Percentiles rank a stretch among this genome's conserved stretches.
Evolutionary conservation across 1,139 yeast genomes (phyloP).

Genomic region (Blastobotrys illinoisensis): DNA sequence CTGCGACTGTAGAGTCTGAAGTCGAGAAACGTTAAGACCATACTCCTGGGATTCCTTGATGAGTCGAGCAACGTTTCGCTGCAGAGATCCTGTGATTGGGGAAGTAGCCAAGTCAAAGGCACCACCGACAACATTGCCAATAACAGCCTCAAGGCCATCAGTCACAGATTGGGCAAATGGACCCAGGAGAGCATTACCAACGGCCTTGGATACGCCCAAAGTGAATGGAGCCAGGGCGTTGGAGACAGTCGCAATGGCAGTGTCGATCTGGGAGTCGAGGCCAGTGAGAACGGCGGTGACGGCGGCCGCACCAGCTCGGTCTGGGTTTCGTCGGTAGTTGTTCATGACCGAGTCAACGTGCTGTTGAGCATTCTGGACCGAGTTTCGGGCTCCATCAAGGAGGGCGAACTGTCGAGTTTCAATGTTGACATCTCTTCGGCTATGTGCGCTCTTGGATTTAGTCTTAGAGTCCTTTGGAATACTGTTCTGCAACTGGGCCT

Average conservation of each 20-base stretch:
- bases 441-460: not conserved
- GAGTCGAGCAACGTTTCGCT: slow-evolving; percentile 12
- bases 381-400: slow-evolving; percentile 5
- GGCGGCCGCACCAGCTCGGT: slow-evolving; percentile 24
- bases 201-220: slow-evolving; percentile 23
- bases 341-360: slow-evolving; percentile 18
- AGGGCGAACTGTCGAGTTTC: not conserved
- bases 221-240: slow-evolving; percentile 15
- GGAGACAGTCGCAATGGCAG: slow-evolving; percentile 22
- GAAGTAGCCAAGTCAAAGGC: slow-evolving; percentile 14
- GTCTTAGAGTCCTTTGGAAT: not conserved
- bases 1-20: not conserved
- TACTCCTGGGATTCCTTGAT: slow-evolving; percentile 14
- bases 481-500: not conserved
- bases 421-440: not conserved
- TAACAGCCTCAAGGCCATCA: slow-evolving; percentile 30
- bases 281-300: slow-evolving; percentile 27
- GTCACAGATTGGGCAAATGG: slow-evolving; percentile 31
- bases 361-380: slow-evolving; percentile 21
- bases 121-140: slow-evolving; percentile 23
- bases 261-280: slow-evolving; percentile 32
- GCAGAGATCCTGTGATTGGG: slow-evolving; percentile 11
- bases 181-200: slow-evolving; percentile 25
- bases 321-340: slow-evolving; percentile 17
- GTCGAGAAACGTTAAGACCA: slow-evolving; percentile 12